Conservation (phyloP, 1,284 basidiomycete genomes). For the Papiliotrema terrestris region DNA sequence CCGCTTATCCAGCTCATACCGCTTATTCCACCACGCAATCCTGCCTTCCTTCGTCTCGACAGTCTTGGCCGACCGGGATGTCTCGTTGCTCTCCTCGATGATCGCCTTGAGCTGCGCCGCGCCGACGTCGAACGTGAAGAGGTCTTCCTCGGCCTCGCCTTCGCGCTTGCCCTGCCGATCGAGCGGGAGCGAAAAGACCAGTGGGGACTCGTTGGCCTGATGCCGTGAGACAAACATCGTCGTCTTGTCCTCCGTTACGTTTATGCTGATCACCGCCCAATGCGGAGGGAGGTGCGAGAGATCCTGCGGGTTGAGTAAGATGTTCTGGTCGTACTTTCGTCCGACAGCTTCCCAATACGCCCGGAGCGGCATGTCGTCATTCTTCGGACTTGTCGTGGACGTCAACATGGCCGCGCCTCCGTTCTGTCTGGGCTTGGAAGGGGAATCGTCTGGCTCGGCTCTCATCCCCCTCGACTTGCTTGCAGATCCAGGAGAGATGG, state of each 20-base stretch:
- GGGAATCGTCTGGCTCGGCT: no score
- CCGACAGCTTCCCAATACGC: conserved; percentile 15
- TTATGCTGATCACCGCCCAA: conserved; percentile 85
- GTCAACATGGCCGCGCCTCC: not conserved
- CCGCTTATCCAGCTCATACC: conserved; percentile 70
- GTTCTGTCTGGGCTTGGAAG: not conserved
- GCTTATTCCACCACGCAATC: conserved; percentile 74
- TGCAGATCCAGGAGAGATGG: no score
- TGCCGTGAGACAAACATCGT: conserved; percentile 83
- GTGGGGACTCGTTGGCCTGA: conserved; percentile 59
- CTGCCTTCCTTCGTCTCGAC: conserved; percentile 55
- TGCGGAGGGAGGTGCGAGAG: conserved; percentile 59
- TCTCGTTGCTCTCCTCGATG: conserved; percentile 69
- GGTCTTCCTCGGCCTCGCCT: conserved; percentile 65
- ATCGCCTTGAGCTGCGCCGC: conserved; percentile 72
- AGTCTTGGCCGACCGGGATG: conserved; percentile 67
- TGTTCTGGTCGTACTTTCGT: conserved; percentile 52
- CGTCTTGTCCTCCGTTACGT: conserved; percentile 73
- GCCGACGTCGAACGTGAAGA: conserved; percentile 72
- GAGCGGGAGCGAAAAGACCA: conserved; percentile 85
- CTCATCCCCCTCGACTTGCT: no score
- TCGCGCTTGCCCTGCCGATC: conserved; percentile 73
- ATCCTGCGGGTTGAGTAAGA: conserved; percentile 42
- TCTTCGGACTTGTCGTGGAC: not conserved
- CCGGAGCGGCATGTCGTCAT: not conserved